Evolutionary conservation across 176 grass and related monocot species (phyloP), one percentile per base, ranked within the genome.

Genomic region (Avena atlantica): DNA sequence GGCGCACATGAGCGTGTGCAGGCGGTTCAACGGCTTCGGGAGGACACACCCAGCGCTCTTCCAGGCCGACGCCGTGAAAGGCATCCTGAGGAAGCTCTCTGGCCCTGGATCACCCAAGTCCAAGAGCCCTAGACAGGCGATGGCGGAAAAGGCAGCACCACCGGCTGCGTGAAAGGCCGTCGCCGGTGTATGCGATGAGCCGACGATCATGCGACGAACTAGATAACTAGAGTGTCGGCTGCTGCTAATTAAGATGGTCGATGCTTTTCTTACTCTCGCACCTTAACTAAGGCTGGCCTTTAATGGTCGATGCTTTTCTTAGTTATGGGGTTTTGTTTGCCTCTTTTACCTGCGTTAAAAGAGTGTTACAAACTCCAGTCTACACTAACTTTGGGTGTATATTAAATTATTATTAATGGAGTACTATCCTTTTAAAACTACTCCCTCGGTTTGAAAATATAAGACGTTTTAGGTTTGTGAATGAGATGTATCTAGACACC

Each of bases 51-150:
- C 82, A 0, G 93, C 85, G 29, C 87, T 98, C 1, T 88, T 89
- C 80, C 93, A 98, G 78, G 96, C 96, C 57, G 79, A 87, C 21
- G 93, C 88, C 78, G 84, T 98, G 70, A 98, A 86, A 16, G 88
- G 75, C 61, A 92, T 98, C n/a, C 78, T 95, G 23, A 91, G 86
- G 91, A 98, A 88, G 79, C 89, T 91, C 79, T 89, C 96, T 13
- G 68, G 87, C 15, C 50, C 8, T n/a, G 71, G 37, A 4, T 70
- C 63, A 6, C 74, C 89, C 0, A 79, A 80, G 74, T 48, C 67
- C 4, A 84, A 45, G 12, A 85, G 59, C 68, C 80, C 67, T 17
- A 83, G 83, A 77, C 60, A 81, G 2, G 6, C 48, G 42, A 50
- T 66, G 42, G 44, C 16, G 8, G 44, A 25, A 16, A 83, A 17